Evolutionary conservation across 2,329 filamentous ascomycete species (phyloP).

Genomic region (Exophiala calicioides): DNA sequence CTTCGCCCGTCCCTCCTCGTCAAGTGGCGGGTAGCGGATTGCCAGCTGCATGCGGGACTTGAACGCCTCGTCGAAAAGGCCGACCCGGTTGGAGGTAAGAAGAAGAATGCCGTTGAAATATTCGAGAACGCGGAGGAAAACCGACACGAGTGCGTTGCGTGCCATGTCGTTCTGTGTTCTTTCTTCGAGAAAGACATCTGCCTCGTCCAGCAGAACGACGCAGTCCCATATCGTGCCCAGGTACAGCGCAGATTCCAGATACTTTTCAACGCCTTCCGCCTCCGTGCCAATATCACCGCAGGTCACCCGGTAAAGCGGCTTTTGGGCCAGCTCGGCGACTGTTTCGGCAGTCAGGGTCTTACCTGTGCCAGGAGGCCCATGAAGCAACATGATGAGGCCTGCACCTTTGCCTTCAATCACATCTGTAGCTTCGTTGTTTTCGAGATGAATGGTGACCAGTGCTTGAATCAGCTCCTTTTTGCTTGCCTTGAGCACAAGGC

Average conservation of each 20-base stretch:
- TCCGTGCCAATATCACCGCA: constrained; percentile 44
- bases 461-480: neutral
- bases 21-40: constrained; percentile 41
- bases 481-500: constrained; percentile 1
- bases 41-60: constrained; percentile 38
- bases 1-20: constrained; percentile 2
- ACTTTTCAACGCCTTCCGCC: constrained; percentile 40
- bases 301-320: constrained; percentile 45
- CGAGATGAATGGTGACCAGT: neutral
- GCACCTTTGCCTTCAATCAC: constrained; percentile 41
- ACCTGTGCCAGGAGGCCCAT: constrained; percentile 42
- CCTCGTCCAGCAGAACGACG: constrained; percentile 35
- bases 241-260: constrained; percentile 40
- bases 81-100: constrained; percentile 42
- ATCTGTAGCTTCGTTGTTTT: constrained; percentile 27
- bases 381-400: constrained; percentile 41
- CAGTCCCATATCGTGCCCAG: constrained; percentile 19
- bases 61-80: constrained; percentile 41
- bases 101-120: constrained; percentile 44
- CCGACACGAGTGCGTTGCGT: constrained; percentile 35
- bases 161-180: constrained; percentile 13
- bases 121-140: constrained; percentile 43
- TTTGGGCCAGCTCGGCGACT: constrained; percentile 42
- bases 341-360: constrained; percentile 45
- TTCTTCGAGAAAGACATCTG: constrained; percentile 37